phyloP scores from a whole-genome alignment of 148 eudicot genomes.

The Fagopyrum homotropicum region DNA sequence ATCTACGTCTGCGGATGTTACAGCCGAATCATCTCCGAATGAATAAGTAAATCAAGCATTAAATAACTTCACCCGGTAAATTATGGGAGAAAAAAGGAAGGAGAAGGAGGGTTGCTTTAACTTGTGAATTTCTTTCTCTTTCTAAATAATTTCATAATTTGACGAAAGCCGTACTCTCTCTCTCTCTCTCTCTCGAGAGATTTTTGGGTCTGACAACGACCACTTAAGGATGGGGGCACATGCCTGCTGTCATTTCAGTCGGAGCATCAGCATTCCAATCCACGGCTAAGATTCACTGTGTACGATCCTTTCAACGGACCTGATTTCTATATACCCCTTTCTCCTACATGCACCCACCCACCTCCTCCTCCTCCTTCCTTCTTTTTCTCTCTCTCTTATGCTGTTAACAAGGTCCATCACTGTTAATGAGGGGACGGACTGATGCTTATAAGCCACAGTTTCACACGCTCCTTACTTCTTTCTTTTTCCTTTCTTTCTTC shows the following conservation, averaged over 20 bases:
- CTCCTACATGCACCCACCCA: constrained; percentile 16
- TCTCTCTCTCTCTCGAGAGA: neutral
- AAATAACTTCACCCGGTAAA: neutral
- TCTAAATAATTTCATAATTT: constrained; percentile 26
- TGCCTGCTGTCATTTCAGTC: constrained; percentile 80
- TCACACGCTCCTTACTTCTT: constrained; percentile 6
- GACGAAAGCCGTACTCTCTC: constrained; percentile 60
- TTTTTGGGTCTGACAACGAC: constrained; percentile 73
- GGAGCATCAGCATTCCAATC: constrained; percentile 19
- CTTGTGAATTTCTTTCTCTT: neutral
- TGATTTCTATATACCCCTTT: constrained; percentile 24
- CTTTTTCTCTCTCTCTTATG: constrained; percentile 9
- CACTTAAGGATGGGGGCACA: constrained; percentile 98
- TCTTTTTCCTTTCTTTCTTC: neutral
- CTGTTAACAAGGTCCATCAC: constrained; percentile 31
- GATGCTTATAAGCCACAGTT: constrained; percentile 18
- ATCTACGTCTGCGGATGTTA: too few relatives aligned
- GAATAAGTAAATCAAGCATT: neutral
- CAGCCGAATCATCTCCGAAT: neutral
- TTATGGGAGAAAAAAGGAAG: neutral
- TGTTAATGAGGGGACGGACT: constrained; percentile 7
- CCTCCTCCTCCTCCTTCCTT: neutral
- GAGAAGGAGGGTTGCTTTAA: neutral
- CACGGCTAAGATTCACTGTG: constrained; percentile 50
- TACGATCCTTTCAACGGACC: constrained; percentile 45